A percentile compares a stretch with the other conserved stretches of the same genome.
phyloP scores from a whole-genome alignment of 1,139 yeast genomes.

The Debaryomycetaceae sp. region DNA sequence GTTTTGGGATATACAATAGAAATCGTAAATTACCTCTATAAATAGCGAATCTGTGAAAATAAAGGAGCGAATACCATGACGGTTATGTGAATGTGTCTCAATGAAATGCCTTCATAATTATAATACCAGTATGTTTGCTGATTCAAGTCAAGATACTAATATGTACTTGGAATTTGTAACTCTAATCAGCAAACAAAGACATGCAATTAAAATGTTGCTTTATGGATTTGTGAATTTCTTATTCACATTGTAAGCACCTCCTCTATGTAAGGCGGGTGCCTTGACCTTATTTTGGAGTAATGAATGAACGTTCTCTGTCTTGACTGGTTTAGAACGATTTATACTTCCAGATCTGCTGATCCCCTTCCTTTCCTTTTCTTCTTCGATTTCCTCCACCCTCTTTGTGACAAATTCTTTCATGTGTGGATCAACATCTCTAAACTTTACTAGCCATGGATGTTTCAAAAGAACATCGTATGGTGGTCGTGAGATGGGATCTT shows the following conservation, averaged over 20 bases:
- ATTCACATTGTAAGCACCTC: slow-evolving; percentile 22
- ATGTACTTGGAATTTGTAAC: background rate
- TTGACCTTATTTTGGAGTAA: slow-evolving; percentile 36
- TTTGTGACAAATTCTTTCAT: slow-evolving; percentile 38
- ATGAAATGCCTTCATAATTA: background rate
- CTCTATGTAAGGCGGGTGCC: slow-evolving; percentile 44
- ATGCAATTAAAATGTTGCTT: background rate
- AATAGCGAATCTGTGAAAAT: background rate
- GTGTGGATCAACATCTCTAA: slow-evolving; percentile 39
- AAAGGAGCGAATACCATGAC: background rate
- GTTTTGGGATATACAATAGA: background rate
- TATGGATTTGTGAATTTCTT: background rate
- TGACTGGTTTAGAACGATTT: slow-evolving; percentile 12
- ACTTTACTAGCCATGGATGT: slow-evolving; percentile 77
- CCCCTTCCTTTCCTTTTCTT: slow-evolving; percentile 14
- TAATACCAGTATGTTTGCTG: background rate
- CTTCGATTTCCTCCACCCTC: slow-evolving; percentile 30
- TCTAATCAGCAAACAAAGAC: background rate
- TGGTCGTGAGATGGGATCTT: slow-evolving; percentile 81
- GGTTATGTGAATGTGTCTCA: background rate
- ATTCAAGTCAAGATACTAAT: background rate
- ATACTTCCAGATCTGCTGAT: slow-evolving; percentile 11
- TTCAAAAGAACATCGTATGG: slow-evolving; percentile 67
- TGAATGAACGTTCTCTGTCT: slow-evolving; percentile 33
- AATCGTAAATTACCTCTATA: background rate